Conservation (phyloP, 345 rosid genomes). For the Cardiospermum halicacabum region DNA sequence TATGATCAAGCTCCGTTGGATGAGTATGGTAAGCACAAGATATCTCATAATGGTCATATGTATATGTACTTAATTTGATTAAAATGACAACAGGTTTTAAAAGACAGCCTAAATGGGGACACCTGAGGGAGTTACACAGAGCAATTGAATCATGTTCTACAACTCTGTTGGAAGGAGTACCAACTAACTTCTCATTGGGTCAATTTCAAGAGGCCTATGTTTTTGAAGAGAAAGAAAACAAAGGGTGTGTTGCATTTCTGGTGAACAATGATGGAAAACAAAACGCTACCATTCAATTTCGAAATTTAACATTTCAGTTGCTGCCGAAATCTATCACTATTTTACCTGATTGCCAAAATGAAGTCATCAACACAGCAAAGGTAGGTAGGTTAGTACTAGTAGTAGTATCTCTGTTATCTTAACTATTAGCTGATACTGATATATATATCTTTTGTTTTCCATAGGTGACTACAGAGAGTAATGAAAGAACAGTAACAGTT, state of each 20-base stretch:
- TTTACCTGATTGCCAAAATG: conserved; percentile 52
- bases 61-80: not conserved
- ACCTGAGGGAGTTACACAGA: conserved; percentile 66
- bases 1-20: conserved; percentile 92
- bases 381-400: too few species aligned
- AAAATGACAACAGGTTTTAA: conserved; percentile 41
- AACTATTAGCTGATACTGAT: too few species aligned
- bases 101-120: conserved; percentile 87
- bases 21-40: conserved; percentile 61
- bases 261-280: conserved; percentile 43
- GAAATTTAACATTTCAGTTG: conserved; percentile 40
- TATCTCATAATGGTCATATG: not conserved
- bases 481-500: conserved; percentile 33
- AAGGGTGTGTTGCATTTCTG: conserved; percentile 77
- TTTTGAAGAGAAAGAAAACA: conserved; percentile 39
- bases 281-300: conserved; percentile 37
- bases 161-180: conserved; percentile 55
- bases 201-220: conserved; percentile 71
- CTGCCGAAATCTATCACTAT: conserved; percentile 64
- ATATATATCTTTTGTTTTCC: too few species aligned
- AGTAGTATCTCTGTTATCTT: too few species aligned
- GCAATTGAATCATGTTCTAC: conserved; percentile 46
- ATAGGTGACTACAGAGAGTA: conserved; percentile 49
- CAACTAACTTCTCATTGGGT: conserved; percentile 50
- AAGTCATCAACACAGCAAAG: conserved; percentile 70